Base-by-base conservation (phyloP, 768 basidiomycete genomes). In the Mycena haematopus region DNA sequence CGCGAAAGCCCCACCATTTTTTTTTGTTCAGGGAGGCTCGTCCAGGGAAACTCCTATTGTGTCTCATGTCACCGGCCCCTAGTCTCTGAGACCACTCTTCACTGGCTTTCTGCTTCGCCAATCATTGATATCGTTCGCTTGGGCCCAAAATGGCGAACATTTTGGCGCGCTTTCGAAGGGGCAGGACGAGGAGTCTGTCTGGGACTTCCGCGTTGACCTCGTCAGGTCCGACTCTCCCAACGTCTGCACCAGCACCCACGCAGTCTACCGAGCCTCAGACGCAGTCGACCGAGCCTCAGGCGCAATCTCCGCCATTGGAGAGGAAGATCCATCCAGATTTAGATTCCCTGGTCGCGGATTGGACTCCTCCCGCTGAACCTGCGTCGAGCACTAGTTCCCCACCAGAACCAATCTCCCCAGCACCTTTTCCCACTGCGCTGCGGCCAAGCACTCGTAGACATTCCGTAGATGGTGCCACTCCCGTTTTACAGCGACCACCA, bases 281-380 rank as follows among this genome's bases (percentile, higher is more conserved):
- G n/a, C n/a, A n/a, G n/a, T 55, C 27, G 4, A 17, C 19, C 53
- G 29, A 10, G 8, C 4, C 50, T 6, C 42, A 36, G 33, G 45
- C 19, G 45, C 35, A 52, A 29, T 22, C 25, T 11, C 9, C 58
- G 27, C 55, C 60, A 15, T 38, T 67, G 38, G 66, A 67, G 40
- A 38, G 59, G 29, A 56, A 52, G 56, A 67, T 67, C 44, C 62
- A 64, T 51, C 66, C 66, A 1, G 66, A 67, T 40, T 36, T 67
- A 21, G 62, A 67, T 47, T 56, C 66, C 3, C 49, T 67, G 22
- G 66, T 67, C 35, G 62, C 66, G 45, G 52, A 63, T 54, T 67
- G 62, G 61, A 58, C 50, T 8, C 58, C 58, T 44, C 50, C 62
- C 8, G 53, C 24, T 8, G 40, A 21, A 21, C 46, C 55, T n/a